Percentiles rank a stretch among this genome's conserved stretches.
Conservation (phyloP, 208 protist species). For the Acanthamoeba healyi region DNA sequence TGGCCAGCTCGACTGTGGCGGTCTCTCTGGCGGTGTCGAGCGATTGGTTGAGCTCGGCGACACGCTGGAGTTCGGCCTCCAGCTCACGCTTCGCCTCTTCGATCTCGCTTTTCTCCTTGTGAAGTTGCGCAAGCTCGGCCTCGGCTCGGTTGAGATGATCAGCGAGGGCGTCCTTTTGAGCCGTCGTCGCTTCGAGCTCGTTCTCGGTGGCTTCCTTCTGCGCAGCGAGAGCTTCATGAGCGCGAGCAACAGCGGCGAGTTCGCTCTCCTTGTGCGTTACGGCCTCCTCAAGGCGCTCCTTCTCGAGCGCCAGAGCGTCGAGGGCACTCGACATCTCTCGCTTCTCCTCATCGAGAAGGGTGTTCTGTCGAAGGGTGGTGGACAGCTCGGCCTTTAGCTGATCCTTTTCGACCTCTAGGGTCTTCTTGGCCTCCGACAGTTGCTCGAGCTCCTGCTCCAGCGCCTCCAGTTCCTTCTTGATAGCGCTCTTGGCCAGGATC, state of each 20-base stretch:
- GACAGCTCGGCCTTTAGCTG: background rate
- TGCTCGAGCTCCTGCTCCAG: constrained; percentile 7
- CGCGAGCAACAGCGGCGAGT: background rate
- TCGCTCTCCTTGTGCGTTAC: background rate
- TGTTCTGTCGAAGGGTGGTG: background rate
- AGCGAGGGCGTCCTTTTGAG: background rate
- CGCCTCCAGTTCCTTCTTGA: constrained; percentile 40
- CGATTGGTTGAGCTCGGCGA: background rate
- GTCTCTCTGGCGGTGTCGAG: background rate
- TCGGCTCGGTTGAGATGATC: background rate
- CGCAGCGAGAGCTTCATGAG: background rate
- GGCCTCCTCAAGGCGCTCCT: constrained; percentile 26
- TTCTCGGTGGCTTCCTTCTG: constrained; percentile 2
- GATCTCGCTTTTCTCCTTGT: background rate
- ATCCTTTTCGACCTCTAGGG: background rate
- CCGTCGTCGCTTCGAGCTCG: constrained; percentile 24
- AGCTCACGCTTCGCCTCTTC: background rate
- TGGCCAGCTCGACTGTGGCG: background rate
- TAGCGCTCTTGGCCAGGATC: constrained; percentile 20
- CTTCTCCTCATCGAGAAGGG: background rate
- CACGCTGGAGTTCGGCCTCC: background rate
- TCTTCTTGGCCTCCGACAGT: background rate
- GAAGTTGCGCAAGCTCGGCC: background rate
- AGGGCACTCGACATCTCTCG: background rate
- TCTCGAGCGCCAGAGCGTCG: background rate